A percentile compares a stretch with the other conserved stretches of the same genome.
phyloP scores from a whole-genome alignment of 139 green algal genomes.

The Micractinium sp. region DNA sequence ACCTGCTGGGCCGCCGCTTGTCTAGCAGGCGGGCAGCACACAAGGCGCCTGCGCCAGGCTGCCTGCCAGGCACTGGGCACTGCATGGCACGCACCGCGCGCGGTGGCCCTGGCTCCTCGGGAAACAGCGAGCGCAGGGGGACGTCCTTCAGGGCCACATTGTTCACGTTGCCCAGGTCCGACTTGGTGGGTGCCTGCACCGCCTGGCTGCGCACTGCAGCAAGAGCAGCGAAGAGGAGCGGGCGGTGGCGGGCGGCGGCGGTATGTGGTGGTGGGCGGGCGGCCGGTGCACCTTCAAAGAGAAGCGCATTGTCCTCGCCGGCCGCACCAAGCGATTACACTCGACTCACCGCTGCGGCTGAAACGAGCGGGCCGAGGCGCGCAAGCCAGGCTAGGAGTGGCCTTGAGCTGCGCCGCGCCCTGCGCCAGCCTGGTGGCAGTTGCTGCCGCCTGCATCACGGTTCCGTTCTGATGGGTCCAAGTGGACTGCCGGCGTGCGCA shows the following conservation, averaged over 20 bases:
- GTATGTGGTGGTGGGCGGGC: neutral
- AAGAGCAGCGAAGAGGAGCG: neutral
- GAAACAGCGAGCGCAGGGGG: conserved; percentile 85
- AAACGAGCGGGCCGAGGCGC: neutral
- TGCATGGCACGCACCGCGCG: conserved; percentile 53
- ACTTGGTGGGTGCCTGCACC: conserved; percentile 35
- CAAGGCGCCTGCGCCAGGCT: neutral
- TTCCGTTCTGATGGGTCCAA: neutral
- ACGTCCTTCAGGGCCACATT: conserved; percentile 87
- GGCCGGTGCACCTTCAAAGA: neutral
- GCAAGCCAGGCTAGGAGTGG: neutral
- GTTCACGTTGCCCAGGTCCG: conserved; percentile 42
- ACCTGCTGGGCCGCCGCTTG: neutral
- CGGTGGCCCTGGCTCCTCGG: conserved; percentile 68
- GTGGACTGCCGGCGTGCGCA: neutral
- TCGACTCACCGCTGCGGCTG: conserved; percentile 13
- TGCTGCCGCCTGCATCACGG: neutral
- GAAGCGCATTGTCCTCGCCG: neutral
- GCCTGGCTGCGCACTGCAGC: conserved; percentile 35
- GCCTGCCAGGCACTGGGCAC: neutral
- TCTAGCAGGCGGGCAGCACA: neutral
- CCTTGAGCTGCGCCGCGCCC: neutral
- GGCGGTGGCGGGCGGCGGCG: neutral
- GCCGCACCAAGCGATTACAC: too few species aligned
- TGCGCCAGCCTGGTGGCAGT: neutral